Base-by-base conservation (phyloP, 2,329 filamentous ascomycete species). In the Colletotrichum sp. region DNA sequence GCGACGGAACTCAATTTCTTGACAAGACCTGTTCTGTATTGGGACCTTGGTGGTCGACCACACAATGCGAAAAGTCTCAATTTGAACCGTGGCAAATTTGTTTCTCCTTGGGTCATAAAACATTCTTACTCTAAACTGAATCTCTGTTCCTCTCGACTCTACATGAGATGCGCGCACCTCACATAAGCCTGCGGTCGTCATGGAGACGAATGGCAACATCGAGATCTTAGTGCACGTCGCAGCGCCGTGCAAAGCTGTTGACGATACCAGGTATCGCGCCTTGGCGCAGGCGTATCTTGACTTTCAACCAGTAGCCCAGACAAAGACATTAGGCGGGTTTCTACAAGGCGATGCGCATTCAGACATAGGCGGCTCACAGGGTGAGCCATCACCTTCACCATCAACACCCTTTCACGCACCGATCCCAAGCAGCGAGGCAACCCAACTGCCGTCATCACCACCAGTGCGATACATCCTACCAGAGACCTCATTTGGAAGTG, bases 201-300 rank as follows among this genome's bases (percentile, higher is more conserved):
- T 76, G 75, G 75, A 76, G 69, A 72, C 65, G 55, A 52, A 48
- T 38, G 58, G 58, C n/a, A 82, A 87, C 74, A 83, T 87, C 67
- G 90, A 92, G 82, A 89, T 92, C 60, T 84, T 92, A 60, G 86
- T 91, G 66, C 90, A 92, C 80, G 86, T 90, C 71, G 82, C 87
- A 13, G 90, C 90, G 34, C 88, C 89, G 8, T 87, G 88, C 78
- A 86, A 81, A 52, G 83, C 84, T 26, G 78, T 80, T 13, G 88
- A 91, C 77, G 90, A 92, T 81, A 81, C 79, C 21, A 78, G 79
- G 16, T 91, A 91, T 77, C 83, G 89, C 38, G 81, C 83, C n/a
- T 82, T 91, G 26, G 89, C 89, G 6, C 79, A 84, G 26, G 87
- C 88, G 4, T 91, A 91, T 77, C 81, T 89, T n/a, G 80, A 85